phyloP scores from a whole-genome alignment of 495 filamentous ascomycete genomes.

The Podospora anserina region DNA sequence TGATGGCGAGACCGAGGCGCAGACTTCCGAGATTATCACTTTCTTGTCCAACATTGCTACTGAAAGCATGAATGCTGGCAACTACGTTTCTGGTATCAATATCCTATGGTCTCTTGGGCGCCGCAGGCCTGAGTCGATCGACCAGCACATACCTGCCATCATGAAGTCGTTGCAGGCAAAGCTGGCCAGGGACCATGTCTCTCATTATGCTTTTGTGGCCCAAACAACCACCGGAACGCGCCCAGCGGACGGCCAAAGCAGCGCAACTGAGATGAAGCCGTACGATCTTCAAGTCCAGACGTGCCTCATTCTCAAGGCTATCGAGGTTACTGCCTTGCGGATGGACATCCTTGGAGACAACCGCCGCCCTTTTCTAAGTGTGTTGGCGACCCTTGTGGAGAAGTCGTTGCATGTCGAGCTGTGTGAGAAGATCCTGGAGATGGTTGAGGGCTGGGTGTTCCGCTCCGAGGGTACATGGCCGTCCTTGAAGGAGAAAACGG shows the following conservation, averaged over 20 bases:
- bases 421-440: slow-evolving; percentile 85
- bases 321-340: slow-evolving; percentile 83
- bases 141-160: slow-evolving; percentile 77
- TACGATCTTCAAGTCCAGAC: slow-evolving; percentile 83
- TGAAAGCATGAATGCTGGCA: slow-evolving; percentile 71
- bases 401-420: slow-evolving; percentile 80
- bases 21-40: slow-evolving; percentile 73
- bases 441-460: slow-evolving; percentile 97
- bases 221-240: slow-evolving; percentile 41
- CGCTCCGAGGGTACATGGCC: slow-evolving; percentile 88
- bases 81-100: slow-evolving; percentile 83
- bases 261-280: slow-evolving; percentile 59
- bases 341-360: slow-evolving; percentile 95
- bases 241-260: slow-evolving; percentile 44
- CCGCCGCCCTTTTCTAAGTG: slow-evolving; percentile 86
- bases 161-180: slow-evolving; percentile 95
- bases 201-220: slow-evolving; percentile 59
- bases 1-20: slow-evolving; percentile 68
- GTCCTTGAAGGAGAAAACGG: slow-evolving; percentile 95
- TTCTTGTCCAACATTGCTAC: slow-evolving; percentile 79
- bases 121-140: slow-evolving; percentile 77
- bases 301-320: slow-evolving; percentile 84
- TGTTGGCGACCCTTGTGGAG: slow-evolving; percentile 90
- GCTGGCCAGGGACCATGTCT: slow-evolving; percentile 88
- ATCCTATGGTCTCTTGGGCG: slow-evolving; percentile 87